Percentiles rank a stretch among this genome's conserved stretches.
These are phyloP conservation scores for Cadophora luteo-olivacea DNA, from an alignment of 2,329 filamentous ascomycete genomes.

Conservation along the genomic window DNA sequence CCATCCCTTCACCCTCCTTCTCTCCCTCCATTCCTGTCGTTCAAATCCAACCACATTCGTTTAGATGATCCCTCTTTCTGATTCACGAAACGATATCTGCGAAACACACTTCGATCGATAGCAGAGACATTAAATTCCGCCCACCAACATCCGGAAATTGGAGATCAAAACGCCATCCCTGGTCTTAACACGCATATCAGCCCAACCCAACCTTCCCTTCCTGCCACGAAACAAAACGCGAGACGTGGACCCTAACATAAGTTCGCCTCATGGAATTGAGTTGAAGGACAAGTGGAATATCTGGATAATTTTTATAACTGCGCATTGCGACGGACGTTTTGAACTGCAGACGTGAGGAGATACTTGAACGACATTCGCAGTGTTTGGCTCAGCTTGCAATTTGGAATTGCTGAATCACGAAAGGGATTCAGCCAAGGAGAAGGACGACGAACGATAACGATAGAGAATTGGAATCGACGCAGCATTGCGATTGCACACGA, in stretches of 20 bases:
- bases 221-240: constrained; percentile 19
- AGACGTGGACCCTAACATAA: constrained; percentile 6
- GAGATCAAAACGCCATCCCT: constrained; percentile 16
- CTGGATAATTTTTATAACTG: neutral
- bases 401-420: neutral
- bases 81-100: neutral
- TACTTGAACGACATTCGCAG: neutral
- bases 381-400: neutral
- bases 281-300: neutral
- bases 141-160: constrained; percentile 17
- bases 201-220: neutral
- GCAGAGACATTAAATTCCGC: neutral
- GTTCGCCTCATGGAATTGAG: neutral
- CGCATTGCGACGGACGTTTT: neutral
- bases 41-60: constrained; percentile 3
- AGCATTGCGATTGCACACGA: neutral
- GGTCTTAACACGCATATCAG: constrained; percentile 17
- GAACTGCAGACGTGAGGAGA: neutral
- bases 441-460: neutral
- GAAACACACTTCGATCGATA: neutral
- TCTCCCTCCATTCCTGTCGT: neutral
- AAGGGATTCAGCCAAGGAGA: constrained; percentile 8
- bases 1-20: constrained; percentile 8
- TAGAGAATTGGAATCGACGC: neutral
- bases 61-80: neutral